Evolutionary conservation across 75 land plant species (phyloP).

Genomic region (Selaginella moellendorffii): DNA sequence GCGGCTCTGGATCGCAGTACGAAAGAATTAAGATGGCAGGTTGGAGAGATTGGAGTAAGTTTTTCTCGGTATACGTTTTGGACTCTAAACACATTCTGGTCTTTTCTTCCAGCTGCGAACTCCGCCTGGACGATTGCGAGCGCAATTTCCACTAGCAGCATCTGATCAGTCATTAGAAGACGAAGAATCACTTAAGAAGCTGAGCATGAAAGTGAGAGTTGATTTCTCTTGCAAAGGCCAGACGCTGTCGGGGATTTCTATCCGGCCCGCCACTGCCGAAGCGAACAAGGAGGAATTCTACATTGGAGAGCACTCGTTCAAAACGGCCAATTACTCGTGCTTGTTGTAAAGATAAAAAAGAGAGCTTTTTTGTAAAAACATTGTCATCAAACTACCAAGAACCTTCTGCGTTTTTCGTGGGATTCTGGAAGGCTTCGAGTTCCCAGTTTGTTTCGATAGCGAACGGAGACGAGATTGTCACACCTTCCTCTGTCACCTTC

Average conservation of each 20-base stretch:
- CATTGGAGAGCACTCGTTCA: constrained; percentile 43
- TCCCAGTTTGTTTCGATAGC: constrained; percentile 67
- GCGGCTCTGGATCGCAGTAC: background rate
- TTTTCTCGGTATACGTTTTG: too few relatives aligned
- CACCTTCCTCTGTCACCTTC: constrained; percentile 65
- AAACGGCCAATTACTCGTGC: constrained; percentile 47
- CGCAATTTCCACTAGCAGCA: constrained; percentile 56
- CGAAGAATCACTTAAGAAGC: constrained; percentile 23
- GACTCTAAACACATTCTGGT: too few relatives aligned
- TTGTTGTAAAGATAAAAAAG: too few relatives aligned
- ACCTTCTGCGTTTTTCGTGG: constrained; percentile 56
- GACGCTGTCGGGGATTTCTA: constrained; percentile 55
- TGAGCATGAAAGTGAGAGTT: constrained; percentile 42
- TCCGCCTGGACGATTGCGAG: constrained; percentile 53
- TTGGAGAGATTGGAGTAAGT: constrained; percentile 1
- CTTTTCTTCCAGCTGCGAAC: constrained; percentile 31
- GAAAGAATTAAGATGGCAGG: constrained; percentile 1
- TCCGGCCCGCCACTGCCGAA: constrained; percentile 43
- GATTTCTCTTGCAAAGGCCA: constrained; percentile 46
- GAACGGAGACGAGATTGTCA: constrained; percentile 42
- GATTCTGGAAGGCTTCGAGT: constrained; percentile 64
- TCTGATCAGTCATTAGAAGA: constrained; percentile 9
- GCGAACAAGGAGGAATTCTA: constrained; percentile 45
- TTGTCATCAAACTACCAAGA: too few relatives aligned
- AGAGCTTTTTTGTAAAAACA: too few relatives aligned